phyloP scores from a whole-genome alignment of 2,329 filamentous ascomycete species.

The Penicillium sp. region DNA sequence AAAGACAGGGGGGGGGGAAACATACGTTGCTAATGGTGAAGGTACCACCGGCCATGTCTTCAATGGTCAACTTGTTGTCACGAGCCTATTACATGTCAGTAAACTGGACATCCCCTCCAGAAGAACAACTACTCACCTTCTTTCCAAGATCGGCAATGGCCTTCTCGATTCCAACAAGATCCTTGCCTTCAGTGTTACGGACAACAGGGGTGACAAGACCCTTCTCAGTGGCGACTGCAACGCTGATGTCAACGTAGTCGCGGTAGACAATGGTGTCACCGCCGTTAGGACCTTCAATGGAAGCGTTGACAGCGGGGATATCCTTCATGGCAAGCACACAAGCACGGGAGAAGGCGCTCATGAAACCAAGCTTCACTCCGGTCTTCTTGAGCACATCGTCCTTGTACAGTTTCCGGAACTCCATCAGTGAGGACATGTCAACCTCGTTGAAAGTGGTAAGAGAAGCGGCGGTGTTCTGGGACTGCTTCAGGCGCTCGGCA shows the following conservation, averaged over 20 bases:
- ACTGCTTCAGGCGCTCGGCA: conserved; percentile 96
- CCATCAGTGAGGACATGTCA: conserved; percentile 97
- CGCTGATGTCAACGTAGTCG: conserved; percentile 96
- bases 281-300: conserved; percentile 90
- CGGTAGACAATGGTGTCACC: conserved; percentile 98
- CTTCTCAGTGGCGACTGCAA: conserved; percentile 96
- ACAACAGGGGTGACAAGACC: conserved; percentile 95
- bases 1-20: neutral
- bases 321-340: conserved; percentile 91
- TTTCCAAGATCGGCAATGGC: conserved; percentile 90
- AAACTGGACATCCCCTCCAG: neutral
- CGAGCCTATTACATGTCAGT: conserved; percentile 64
- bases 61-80: conserved; percentile 94
- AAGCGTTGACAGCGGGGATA: conserved; percentile 91
- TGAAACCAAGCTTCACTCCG: conserved; percentile 97
- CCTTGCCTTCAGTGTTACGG: conserved; percentile 84
- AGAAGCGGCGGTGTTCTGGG: conserved; percentile 95
- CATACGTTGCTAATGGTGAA: conserved; percentile 91
- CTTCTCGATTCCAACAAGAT: conserved; percentile 85
- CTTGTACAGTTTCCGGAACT: conserved; percentile 96
- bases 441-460: conserved; percentile 99
- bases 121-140: conserved; percentile 62
- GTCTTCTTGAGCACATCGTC: conserved; percentile 94
- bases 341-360: conserved; percentile 94
- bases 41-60: conserved; percentile 97